Conservation (phyloP, 805 yeast species). For the Ogataea pilisensis region DNA sequence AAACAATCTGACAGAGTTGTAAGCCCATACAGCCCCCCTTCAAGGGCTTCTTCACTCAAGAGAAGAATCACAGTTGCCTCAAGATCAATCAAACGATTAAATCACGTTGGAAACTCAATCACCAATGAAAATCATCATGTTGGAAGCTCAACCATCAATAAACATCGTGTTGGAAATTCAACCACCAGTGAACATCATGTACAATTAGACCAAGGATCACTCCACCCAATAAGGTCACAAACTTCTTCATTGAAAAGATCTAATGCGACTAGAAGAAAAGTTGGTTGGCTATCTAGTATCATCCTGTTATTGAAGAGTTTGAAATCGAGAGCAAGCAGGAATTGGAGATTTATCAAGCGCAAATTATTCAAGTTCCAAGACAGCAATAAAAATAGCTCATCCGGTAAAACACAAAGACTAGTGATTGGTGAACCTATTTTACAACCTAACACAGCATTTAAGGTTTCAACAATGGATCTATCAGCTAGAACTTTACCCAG, state of each 20-base stretch:
- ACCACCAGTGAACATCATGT: background rate
- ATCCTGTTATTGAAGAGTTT: slow-evolving; percentile 9
- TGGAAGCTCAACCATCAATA: slow-evolving; percentile 1
- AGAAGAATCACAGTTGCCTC: slow-evolving; percentile 13
- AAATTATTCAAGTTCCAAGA: background rate
- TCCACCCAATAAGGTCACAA: background rate
- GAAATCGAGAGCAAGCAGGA: slow-evolving; percentile 10
- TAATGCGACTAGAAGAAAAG: slow-evolving; percentile 30
- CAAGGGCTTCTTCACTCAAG: slow-evolving; percentile 10
- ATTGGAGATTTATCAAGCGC: slow-evolving; percentile 19
- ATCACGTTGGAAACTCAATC: too few species aligned
- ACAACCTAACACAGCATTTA: background rate
- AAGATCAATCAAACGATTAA: slow-evolving; percentile 3
- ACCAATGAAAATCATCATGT: too few species aligned
- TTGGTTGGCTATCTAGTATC: slow-evolving; percentile 26
- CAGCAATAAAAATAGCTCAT: too few species aligned
- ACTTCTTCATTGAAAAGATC: slow-evolving; percentile 26
- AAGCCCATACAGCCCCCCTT: background rate
- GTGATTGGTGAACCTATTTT: background rate
- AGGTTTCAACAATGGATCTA: background rate
- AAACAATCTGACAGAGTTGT: background rate
- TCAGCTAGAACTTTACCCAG: background rate
- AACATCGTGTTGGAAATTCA: too few species aligned
- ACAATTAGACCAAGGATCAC: background rate
- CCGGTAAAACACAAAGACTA: background rate